Percentiles rank a stretch among this genome's conserved stretches.
phyloP scores from a whole-genome alignment of 306 rosid genomes.

The Sesbania bispinosa region DNA sequence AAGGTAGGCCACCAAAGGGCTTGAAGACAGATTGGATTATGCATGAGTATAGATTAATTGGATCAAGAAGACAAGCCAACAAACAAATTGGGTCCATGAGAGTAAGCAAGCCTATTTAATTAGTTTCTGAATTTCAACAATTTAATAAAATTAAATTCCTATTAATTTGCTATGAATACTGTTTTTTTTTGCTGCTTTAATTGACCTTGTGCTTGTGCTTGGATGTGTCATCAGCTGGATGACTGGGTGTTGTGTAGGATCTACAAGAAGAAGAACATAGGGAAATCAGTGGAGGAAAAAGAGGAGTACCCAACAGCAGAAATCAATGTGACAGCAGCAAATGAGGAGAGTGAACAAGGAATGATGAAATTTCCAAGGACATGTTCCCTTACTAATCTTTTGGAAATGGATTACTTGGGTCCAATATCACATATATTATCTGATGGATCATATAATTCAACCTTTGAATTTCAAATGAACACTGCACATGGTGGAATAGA shows the following conservation, averaged over 20 bases:
- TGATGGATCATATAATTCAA: slow-evolving; percentile 55
- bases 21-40: too few relatives aligned
- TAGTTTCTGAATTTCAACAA: too few relatives aligned
- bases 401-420: slow-evolving; percentile 81
- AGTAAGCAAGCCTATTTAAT: too few relatives aligned
- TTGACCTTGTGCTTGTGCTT: neutral
- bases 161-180: neutral
- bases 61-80: too few relatives aligned
- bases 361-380: slow-evolving; percentile 71
- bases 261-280: slow-evolving; percentile 56
- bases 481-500: slow-evolving; percentile 40
- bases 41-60: too few relatives aligned
- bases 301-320: slow-evolving; percentile 26
- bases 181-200: too few relatives aligned
- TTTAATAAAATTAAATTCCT: too few relatives aligned
- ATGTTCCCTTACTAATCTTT: slow-evolving; percentile 53
- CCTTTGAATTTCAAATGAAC: slow-evolving; percentile 48
- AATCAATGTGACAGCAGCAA: slow-evolving; percentile 18
- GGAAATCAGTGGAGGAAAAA: slow-evolving; percentile 39
- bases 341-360: slow-evolving; percentile 37
- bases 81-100: too few relatives aligned
- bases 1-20: too few relatives aligned
- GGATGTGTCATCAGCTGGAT: slow-evolving; percentile 54
- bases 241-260: slow-evolving; percentile 83
- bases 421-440: slow-evolving; percentile 69